Conservation (phyloP, 345 rosid species). For the Clarkia xantiana region DNA sequence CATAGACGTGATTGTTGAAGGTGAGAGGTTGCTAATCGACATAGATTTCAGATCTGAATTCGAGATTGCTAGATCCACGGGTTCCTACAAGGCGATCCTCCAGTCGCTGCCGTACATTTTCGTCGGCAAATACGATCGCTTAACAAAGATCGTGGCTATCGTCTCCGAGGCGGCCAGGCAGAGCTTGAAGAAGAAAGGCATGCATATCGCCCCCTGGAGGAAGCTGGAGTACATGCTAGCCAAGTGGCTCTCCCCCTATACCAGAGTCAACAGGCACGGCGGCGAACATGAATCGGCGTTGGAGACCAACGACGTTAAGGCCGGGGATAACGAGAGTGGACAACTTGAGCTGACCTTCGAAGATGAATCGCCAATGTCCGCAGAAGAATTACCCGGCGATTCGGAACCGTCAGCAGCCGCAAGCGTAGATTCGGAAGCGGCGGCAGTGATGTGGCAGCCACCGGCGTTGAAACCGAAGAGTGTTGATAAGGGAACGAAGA, state of each 20-base stretch:
- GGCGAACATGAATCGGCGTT: no score
- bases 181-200: conserved; percentile 64
- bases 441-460: conserved; percentile 22
- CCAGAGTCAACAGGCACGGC: no score
- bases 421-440: conserved; percentile 4
- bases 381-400: conserved; percentile 12
- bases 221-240: conserved; percentile 75
- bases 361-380: conserved; percentile 12
- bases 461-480: conserved; percentile 34
- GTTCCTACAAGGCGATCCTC: conserved; percentile 5
- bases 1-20: conserved; percentile 53
- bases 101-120: conserved; percentile 1
- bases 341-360: conserved; percentile 7
- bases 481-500: conserved; percentile 22
- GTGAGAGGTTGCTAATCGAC: conserved; percentile 63
- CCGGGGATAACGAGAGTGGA: no score
- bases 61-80: conserved; percentile 11
- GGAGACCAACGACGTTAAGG: no score
- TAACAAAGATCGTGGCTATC: conserved; percentile 1
- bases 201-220: conserved; percentile 91
- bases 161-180: conserved; percentile 5
- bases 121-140: conserved; percentile 1
- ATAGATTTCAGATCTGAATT: conserved; percentile 91
- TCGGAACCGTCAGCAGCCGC: conserved; percentile 11
- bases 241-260: conserved; percentile 68